Evolutionary conservation across 768 basidiomycete genomes (phyloP).

Genomic region (Fibroporia radiculosa): DNA sequence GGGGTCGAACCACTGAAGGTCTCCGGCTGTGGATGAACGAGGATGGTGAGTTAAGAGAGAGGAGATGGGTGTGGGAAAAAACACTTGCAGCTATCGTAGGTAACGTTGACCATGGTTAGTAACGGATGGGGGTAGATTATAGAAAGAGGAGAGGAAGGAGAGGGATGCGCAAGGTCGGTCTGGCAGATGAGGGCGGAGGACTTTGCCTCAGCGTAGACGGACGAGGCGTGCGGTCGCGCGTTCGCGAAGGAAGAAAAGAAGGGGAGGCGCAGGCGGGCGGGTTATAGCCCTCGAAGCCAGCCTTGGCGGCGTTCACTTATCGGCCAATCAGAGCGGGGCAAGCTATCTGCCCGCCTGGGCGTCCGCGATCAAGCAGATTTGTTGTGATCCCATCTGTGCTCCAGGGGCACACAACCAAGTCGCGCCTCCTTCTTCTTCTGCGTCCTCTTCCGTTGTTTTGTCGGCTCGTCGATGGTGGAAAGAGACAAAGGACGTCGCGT

Average conservation of each 20-base stretch:
- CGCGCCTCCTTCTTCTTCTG: too few relatives aligned
- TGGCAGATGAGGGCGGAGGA: not conserved
- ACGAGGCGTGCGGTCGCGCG: not conserved
- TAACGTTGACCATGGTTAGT: constrained; percentile 33
- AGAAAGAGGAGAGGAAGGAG: constrained; percentile 3
- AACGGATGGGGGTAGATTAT: constrained; percentile 1
- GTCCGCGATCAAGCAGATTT: too few relatives aligned
- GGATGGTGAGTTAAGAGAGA: not conserved
- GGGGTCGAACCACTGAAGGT: constrained; percentile 20
- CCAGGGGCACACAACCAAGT: too few relatives aligned
- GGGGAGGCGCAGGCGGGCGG: not conserved
- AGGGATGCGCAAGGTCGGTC: not conserved
- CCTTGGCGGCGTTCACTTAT: not conserved
- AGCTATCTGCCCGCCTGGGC: too few relatives aligned
- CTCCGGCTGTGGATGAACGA: constrained; percentile 7
- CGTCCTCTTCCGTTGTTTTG: too few relatives aligned
- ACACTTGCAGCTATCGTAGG: constrained; percentile 33
- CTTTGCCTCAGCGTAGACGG: not conserved
- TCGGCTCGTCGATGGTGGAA: too few relatives aligned
- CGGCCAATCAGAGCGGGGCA: not conserved
- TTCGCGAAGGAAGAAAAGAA: not conserved
- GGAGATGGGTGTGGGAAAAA: not conserved
- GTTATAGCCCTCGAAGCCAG: not conserved
- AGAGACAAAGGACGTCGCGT: too few relatives aligned
- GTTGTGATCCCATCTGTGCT: too few relatives aligned